phyloP scores from a whole-genome alignment of 352 stramenopile species.

The Globisporangium spiculum region DNA sequence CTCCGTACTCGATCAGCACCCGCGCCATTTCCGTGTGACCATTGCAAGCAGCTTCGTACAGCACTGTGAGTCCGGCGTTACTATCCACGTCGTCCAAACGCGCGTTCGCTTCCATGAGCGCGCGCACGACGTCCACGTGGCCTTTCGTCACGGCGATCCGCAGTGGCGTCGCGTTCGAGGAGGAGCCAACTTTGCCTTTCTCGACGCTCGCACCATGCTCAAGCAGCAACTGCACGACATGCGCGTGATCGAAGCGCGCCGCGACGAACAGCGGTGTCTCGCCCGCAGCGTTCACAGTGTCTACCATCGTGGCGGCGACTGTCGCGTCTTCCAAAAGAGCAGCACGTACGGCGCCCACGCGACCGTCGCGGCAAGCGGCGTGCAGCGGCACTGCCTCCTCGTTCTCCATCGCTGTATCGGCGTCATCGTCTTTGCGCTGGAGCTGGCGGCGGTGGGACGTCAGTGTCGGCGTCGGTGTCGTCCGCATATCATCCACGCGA shows the following conservation, averaged over 20 bases:
- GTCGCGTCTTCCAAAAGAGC: background rate
- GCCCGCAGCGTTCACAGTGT: background rate
- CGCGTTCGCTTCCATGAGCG: background rate
- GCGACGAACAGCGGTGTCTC: background rate
- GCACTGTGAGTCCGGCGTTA: background rate
- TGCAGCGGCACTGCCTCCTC: background rate
- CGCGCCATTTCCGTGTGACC: background rate
- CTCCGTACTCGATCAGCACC: background rate
- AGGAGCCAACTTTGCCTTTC: background rate
- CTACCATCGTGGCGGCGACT: background rate
- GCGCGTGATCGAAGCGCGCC: background rate
- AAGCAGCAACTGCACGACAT: background rate
- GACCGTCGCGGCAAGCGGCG: background rate
- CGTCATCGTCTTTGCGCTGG: background rate
- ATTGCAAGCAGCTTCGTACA: background rate
- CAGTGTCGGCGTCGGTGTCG: no score
- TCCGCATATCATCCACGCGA: no score
- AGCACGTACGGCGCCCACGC: background rate
- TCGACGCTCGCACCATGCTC: background rate
- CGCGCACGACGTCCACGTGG: background rate
- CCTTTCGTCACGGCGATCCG: background rate
- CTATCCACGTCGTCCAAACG: background rate
- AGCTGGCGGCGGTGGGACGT: no score
- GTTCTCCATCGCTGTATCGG: background rate
- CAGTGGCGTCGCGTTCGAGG: background rate